Percentiles rank a stretch among this genome's conserved stretches.
phyloP scores from a whole-genome alignment of 805 yeast species.

The Schwanniomyces vanrijiae region DNA sequence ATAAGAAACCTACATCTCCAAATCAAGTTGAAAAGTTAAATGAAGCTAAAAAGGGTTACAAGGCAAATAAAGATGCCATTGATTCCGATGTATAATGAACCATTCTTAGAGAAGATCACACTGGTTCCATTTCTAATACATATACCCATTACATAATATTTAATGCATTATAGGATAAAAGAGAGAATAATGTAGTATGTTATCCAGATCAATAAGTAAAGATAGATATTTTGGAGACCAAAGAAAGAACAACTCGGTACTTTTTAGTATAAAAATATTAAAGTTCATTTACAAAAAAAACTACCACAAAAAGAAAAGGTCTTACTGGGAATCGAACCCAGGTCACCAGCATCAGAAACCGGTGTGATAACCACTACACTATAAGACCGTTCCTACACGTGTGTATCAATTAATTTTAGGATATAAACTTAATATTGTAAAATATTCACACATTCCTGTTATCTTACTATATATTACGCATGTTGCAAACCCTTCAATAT shows the following conservation, averaged over 20 bases:
- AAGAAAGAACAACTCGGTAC: too few species aligned
- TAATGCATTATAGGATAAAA: background rate
- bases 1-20: background rate
- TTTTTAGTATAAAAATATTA: too few species aligned
- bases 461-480: too few species aligned
- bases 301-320: constrained; percentile 11
- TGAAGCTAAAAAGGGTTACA: background rate
- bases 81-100: background rate
- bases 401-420: too few species aligned
- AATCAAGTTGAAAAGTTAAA: background rate
- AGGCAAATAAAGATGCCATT: background rate
- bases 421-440: too few species aligned
- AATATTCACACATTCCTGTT: too few species aligned
- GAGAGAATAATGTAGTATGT: background rate
- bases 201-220: background rate
- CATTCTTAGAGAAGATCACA: too few species aligned
- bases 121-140: too few species aligned
- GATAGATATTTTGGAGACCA: background rate
- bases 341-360: constrained; percentile 36
- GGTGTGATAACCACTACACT: constrained; percentile 35
- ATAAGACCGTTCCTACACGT: constrained; percentile 19
- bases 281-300: too few species aligned
- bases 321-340: constrained; percentile 37
- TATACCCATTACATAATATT: background rate
- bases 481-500: too few species aligned